Base-by-base conservation (phyloP, 805 yeast genomes). In the Wickerhamiella slavikovae region DNA sequence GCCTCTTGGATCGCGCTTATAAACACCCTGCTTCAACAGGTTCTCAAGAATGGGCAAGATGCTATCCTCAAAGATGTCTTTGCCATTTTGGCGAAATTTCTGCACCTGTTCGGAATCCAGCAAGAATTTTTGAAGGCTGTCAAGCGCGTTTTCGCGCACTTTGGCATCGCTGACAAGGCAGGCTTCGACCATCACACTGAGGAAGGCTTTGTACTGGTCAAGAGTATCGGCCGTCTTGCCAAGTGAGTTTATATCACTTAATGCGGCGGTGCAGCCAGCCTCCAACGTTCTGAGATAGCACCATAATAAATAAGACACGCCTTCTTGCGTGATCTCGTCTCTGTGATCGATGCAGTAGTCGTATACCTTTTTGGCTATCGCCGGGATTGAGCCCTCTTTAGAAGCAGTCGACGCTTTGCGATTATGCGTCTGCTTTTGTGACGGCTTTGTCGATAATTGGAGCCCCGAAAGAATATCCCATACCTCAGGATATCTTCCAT, bases 1-100 rank as follows among this genome's bases (percentile, higher is more conserved):
- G 2, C 80, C 82, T 4, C 48, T 45, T 1, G 60, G 56, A 43
- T 76, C 89, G 1, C 75, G 69, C 32, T 54, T 55, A 38, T 55
- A 63, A 4, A 66, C 64, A 33, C 74, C 82, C 1, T 74, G 72
- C 38, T 69, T 69, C 31, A 74, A 58, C 19, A 77, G 58, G 35
- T 71, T 77, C 16, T 65, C 58, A 20, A 79, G 54, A 28, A 79
- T 57, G 10, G 94, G 82, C 45, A 80, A 64, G 22, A 85, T 57
- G 1, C 83, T 85, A 24, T 63, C 63, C 26, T 75, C 82, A 36
- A 82, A 71, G 3, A 78, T 42, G 3, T 32, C 33, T n/a, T 44
- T 41, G 57, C 57, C 51, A 8, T 43, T 40, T 13, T 47, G 33
- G 17, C 10, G 15, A 20, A 17, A 25, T 14, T 11, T 15, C 3